phyloP scores from a whole-genome alignment of 2,329 filamentous ascomycete species.

The Cladophialophora carrionii region DNA sequence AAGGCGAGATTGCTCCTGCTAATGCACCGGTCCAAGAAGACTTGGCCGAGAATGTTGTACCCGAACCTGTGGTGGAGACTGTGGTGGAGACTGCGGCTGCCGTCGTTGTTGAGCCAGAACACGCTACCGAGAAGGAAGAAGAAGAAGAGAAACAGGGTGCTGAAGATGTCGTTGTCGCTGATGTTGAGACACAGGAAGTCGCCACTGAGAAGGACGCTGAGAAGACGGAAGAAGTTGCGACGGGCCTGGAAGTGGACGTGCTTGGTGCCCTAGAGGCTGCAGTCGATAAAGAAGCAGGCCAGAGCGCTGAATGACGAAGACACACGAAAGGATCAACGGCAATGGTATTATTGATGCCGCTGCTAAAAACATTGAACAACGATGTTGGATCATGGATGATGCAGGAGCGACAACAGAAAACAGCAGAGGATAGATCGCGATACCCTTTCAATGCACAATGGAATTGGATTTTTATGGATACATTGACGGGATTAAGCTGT shows the following conservation, averaged over 20 bases:
- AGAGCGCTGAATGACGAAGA: background rate
- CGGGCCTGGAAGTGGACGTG: slow-evolving; percentile 21
- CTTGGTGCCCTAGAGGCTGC: slow-evolving; percentile 30
- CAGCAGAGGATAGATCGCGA: background rate
- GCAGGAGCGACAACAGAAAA: background rate
- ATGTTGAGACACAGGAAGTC: background rate
- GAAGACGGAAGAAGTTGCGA: background rate
- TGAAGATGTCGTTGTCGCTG: slow-evolving; percentile 1
- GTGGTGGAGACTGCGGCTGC: slow-evolving; percentile 7
- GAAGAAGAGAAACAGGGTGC: slow-evolving; percentile 6
- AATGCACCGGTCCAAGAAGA: background rate
- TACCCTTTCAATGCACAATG: background rate
- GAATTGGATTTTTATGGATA: background rate
- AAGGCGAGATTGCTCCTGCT: slow-evolving; percentile 36
- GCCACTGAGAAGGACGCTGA: background rate
- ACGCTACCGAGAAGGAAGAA: slow-evolving; percentile 4
- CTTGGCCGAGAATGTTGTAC: slow-evolving; percentile 1
- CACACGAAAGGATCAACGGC: background rate
- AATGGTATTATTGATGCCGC: background rate
- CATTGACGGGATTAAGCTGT: background rate
- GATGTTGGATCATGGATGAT: background rate
- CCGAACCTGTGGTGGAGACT: slow-evolving; percentile 5
- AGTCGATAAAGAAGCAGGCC: slow-evolving; percentile 21
- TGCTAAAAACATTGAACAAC: background rate
- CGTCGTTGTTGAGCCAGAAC: slow-evolving; percentile 2